Percentiles rank a stretch among this genome's conserved stretches.
phyloP scores from a whole-genome alignment of 2,329 filamentous ascomycete genomes.

The Tolypocladium album region DNA sequence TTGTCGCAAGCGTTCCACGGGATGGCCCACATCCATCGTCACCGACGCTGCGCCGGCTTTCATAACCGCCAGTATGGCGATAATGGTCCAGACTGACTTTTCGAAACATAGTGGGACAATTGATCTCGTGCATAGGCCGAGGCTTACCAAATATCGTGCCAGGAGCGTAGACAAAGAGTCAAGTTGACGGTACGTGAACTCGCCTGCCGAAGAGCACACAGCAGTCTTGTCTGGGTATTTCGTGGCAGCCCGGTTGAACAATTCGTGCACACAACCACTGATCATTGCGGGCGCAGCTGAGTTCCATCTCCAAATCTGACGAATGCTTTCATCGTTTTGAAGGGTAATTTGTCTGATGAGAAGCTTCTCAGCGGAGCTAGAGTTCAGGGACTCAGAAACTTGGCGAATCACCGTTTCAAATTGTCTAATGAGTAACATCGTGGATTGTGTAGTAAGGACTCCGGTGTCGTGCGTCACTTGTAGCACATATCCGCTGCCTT shows the following conservation, averaged over 20 bases:
- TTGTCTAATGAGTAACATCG: not conserved
- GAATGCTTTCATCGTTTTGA: not conserved
- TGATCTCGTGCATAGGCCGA: not conserved
- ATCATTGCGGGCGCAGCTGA: not conserved
- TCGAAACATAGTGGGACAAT: constrained; percentile 15
- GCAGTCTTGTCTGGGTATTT: not conserved
- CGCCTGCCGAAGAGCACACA: constrained; percentile 13
- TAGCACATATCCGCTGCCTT: not conserved
- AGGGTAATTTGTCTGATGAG: not conserved
- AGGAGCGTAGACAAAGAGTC: constrained; percentile 9
- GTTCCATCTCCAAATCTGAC: not conserved
- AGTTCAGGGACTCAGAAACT: not conserved
- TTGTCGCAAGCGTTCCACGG: constrained; percentile 6
- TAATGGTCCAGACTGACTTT: constrained; percentile 14
- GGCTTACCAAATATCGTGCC: constrained; percentile 4
- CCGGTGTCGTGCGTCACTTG: not conserved
- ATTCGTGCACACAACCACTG: not conserved
- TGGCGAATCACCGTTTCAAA: not conserved
- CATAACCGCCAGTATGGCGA: constrained; percentile 14
- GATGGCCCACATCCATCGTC: constrained; percentile 13
- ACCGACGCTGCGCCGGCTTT: constrained; percentile 18
- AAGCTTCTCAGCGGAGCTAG: not conserved
- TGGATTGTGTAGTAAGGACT: not conserved
- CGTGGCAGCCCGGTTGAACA: not conserved
- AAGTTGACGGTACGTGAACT: constrained; percentile 11